Evolutionary conservation across 2,329 filamentous ascomycete species (phyloP).

Genomic region (Drechslerella dactyloides): DNA sequence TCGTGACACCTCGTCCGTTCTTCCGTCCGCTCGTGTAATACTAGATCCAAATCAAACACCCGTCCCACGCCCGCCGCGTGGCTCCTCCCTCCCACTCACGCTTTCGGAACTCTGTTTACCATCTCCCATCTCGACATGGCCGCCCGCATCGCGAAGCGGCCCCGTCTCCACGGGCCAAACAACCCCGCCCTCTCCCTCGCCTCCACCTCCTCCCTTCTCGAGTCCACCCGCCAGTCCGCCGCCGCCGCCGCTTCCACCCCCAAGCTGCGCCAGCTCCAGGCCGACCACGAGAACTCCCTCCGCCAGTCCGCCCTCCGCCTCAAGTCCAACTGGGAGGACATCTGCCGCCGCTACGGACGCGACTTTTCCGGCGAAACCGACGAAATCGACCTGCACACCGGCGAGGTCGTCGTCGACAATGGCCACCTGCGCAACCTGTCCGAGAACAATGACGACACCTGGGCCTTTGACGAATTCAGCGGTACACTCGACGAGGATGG

Average conservation of each 20-base stretch:
- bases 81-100: slow-evolving; percentile 16
- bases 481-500: slow-evolving; percentile 10
- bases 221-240: slow-evolving; percentile 25
- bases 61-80: too few relatives aligned
- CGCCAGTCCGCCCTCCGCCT: slow-evolving; percentile 71
- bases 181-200: slow-evolving; percentile 44
- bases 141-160: slow-evolving; percentile 45
- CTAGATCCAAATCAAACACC: slow-evolving; percentile 42
- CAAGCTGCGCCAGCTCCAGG: slow-evolving; percentile 41
- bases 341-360: slow-evolving; percentile 84
- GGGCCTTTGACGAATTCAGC: slow-evolving; percentile 59
- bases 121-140: slow-evolving; percentile 13
- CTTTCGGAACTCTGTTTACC: slow-evolving; percentile 49
- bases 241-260: slow-evolving; percentile 25
- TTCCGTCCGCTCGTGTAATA: background rate
- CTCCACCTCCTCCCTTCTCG: slow-evolving; percentile 32
- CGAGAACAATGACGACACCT: slow-evolving; percentile 62
- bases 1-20: slow-evolving; percentile 33
- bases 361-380: slow-evolving; percentile 85
- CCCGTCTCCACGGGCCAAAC: slow-evolving; percentile 38
- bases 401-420: slow-evolving; percentile 85
- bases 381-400: slow-evolving; percentile 84
- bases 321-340: slow-evolving; percentile 82
- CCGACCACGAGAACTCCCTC: slow-evolving; percentile 67
- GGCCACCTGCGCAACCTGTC: slow-evolving; percentile 75